Conservation (phyloP, 257 asterid genomes). For the Jasminum sambac region DNA sequence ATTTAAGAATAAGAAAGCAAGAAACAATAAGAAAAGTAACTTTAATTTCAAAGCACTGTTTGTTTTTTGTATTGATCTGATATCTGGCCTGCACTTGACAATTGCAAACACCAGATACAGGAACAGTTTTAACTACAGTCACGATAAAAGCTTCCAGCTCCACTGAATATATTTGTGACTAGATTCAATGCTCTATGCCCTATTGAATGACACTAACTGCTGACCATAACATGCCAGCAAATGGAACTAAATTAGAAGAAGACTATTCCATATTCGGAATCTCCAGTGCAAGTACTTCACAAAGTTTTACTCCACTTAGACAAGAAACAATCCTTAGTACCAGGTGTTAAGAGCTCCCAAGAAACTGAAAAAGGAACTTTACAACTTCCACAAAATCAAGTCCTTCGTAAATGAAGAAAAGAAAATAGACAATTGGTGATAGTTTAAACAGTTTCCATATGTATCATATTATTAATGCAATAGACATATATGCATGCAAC, state of each 20-base stretch:
- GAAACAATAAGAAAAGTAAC: background rate
- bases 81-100: background rate
- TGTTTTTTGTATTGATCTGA: background rate
- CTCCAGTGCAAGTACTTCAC: background rate
- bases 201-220: background rate
- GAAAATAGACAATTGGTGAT: background rate
- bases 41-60: background rate
- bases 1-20: background rate
- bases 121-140: background rate
- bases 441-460: background rate
- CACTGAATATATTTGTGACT: background rate
- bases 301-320: background rate
- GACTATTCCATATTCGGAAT: background rate
- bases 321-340: background rate
- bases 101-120: background rate
- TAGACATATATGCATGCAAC: background rate
- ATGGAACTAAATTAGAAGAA: background rate
- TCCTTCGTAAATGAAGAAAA: background rate
- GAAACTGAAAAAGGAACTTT: constrained; percentile 9
- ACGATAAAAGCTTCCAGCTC: background rate
- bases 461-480: background rate
- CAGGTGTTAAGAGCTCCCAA: background rate
- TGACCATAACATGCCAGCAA: background rate
- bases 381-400: constrained; percentile 15
- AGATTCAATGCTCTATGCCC: background rate